phyloP scores from a whole-genome alignment of 192 early-diverging fungal genomes.

The Backusella parvicylindrica region DNA sequence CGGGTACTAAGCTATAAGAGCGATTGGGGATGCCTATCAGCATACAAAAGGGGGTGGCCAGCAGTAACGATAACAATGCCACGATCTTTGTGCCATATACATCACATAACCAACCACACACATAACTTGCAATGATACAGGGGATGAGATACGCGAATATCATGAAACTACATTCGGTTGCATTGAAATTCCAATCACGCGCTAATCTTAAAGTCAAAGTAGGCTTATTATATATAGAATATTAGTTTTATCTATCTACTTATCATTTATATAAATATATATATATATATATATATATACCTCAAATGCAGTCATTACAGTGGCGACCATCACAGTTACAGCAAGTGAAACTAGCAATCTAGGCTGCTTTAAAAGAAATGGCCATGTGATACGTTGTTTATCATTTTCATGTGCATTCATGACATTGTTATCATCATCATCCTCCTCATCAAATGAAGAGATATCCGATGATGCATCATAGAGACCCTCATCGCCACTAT shows the following conservation, averaged over 20 bases:
- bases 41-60: slow-evolving; percentile 13
- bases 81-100: slow-evolving; percentile 42
- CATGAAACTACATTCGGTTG: slow-evolving; percentile 36
- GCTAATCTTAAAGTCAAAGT: slow-evolving; percentile 36
- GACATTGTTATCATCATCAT: neutral
- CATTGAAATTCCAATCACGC: slow-evolving; percentile 29
- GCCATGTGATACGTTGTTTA: neutral
- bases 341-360: slow-evolving; percentile 10
- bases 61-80: slow-evolving; percentile 11
- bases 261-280: neutral
- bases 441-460: neutral
- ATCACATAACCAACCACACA: slow-evolving; percentile 45
- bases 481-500: neutral
- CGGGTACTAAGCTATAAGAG: slow-evolving; percentile 26
- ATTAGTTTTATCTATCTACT: no score
- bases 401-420: neutral
- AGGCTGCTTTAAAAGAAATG: slow-evolving; percentile 6
- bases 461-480: slow-evolving; percentile 9
- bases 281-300: slow-evolving; percentile 4
- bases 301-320: slow-evolving; percentile 26
- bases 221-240: no score
- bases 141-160: slow-evolving; percentile 38
- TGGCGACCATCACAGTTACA: slow-evolving; percentile 13
- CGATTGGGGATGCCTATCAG: slow-evolving; percentile 19
- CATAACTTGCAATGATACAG: slow-evolving; percentile 29